phyloP scores from a whole-genome alignment of 1,284 basidiomycete genomes.

The Stereum hirsutum region DNA sequence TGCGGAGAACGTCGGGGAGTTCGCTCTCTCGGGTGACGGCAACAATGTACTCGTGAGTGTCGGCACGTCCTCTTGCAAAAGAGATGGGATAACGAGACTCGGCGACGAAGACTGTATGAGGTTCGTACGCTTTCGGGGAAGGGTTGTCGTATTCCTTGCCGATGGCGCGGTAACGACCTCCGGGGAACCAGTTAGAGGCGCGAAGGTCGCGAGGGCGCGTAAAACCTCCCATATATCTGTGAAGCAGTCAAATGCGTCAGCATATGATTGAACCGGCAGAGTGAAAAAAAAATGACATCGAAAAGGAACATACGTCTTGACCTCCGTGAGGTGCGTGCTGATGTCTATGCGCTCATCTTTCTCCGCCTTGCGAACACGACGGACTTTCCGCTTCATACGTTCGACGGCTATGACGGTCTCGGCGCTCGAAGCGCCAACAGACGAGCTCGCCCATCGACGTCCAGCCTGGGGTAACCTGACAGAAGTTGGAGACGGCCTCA shows the following conservation, averaged over 20 bases:
- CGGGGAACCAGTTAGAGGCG: slow-evolving; percentile 25
- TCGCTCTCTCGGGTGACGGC: slow-evolving; percentile 27
- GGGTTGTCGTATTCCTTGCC: slow-evolving; percentile 24
- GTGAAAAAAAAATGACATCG: neutral
- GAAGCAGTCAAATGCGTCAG: neutral
- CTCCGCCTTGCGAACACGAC: slow-evolving; percentile 27
- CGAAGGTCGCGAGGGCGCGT: slow-evolving; percentile 31
- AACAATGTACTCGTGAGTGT: slow-evolving; percentile 23
- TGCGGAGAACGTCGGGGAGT: slow-evolving; percentile 19
- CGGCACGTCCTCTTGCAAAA: slow-evolving; percentile 22
- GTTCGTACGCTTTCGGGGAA: slow-evolving; percentile 25
- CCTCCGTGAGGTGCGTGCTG: slow-evolving; percentile 24
- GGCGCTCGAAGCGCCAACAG: too few species aligned
- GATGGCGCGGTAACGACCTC: slow-evolving; percentile 22
- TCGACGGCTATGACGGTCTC: too few species aligned
- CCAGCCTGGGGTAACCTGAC: too few species aligned
- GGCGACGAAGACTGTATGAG: slow-evolving; percentile 31
- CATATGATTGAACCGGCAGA: neutral
- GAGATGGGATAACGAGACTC: slow-evolving; percentile 26
- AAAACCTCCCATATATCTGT: slow-evolving; percentile 28
- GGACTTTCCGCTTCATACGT: slow-evolving; percentile 3
- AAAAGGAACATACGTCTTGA: slow-evolving; percentile 22
- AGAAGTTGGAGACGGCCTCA: too few species aligned
- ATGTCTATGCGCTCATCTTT: slow-evolving; percentile 33
- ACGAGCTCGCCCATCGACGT: too few species aligned